Base-by-base conservation (phyloP, 257 asterid genomes). In the Nicotiana sylvestris region DNA sequence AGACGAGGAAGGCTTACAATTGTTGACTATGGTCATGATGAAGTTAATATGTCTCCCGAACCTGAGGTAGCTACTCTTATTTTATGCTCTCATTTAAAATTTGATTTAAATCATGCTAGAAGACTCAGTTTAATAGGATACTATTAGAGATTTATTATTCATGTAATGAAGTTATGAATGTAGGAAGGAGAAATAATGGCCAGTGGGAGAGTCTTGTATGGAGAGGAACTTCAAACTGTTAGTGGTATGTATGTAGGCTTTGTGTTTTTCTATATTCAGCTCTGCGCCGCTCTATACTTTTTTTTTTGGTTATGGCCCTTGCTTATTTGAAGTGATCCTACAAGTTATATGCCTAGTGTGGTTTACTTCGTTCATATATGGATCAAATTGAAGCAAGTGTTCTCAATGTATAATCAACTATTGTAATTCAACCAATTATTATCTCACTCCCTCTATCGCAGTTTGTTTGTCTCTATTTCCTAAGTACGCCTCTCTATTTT, bases 11-110 rank as follows among this genome's bases (percentile, higher is more conserved):
- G 87, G 37, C 77, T 89, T 82, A 85, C 93, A 17, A 93, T 93
- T 46, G 97, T 93, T 78, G 97, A 93, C 88, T 95, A 95, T 51
- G 99, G 94, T 56, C 98, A 95, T 3, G 99, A 93, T 85, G 99
- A 93, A 85, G 93, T 90, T 9, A 94, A 91, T 2, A 84, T 95
- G 94, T 91, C 98, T 53, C 98, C 98, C n/a, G 99, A 95, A 62
- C 86, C 90, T 29, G 99, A 93, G 98, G 99, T 93, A 43, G 49
- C 49, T 43, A 82, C 8, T 57, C 82, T 10, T 43, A 11, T 46
- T 66, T 58, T 60, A 61, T n/a, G 21, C 25, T 74, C 62, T 74
- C 33, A 10, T 27, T 74, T 74, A 25, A 11, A 11, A 7, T 49
- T 72, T n/a, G 0, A 46, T 72, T 49, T 46, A 37, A 21, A 68